These are phyloP conservation scores for Platanthera zijinensis DNA, from an alignment of 106 monocot genomes.

Conservation along the genomic window DNA sequence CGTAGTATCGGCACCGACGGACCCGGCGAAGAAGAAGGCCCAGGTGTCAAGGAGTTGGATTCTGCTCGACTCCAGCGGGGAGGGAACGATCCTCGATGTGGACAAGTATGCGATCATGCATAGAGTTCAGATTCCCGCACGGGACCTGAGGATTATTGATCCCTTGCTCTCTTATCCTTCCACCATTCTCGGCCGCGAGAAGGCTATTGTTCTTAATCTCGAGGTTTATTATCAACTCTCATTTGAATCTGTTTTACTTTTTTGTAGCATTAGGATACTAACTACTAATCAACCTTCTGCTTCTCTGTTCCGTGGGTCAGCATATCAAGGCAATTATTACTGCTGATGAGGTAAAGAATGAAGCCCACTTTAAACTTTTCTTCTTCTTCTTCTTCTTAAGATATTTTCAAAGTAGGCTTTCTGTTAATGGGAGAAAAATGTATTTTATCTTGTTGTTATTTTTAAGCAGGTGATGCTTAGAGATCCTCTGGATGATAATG, in stretches of 20 bases:
- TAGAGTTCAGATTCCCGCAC: conserved; percentile 67
- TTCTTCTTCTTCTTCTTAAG: background rate
- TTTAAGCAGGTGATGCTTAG: conserved; percentile 64
- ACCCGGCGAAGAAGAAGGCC: conserved; percentile 39
- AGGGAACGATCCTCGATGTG: conserved; percentile 57
- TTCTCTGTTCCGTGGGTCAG: conserved; percentile 31
- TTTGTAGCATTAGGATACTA: background rate
- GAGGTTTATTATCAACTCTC: conserved; percentile 36
- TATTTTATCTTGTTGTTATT: conserved; percentile 1
- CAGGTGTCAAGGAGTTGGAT: conserved; percentile 66
- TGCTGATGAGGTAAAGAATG: conserved; percentile 54
- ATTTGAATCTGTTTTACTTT: background rate
- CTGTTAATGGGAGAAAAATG: background rate
- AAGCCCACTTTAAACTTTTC: background rate
- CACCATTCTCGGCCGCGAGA: conserved; percentile 81
- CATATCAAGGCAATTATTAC: conserved; percentile 96
- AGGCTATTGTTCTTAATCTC: conserved; percentile 91
- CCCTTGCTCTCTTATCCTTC: conserved; percentile 87
- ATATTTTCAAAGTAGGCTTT: background rate
- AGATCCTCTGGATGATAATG: conserved; percentile 62
- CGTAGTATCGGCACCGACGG: conserved; percentile 4
- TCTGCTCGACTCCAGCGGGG: conserved; percentile 49
- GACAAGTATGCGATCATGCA: conserved; percentile 98
- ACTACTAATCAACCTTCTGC: background rate
- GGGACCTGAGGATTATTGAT: conserved; percentile 85